Conservation (phyloP, 306 rosid genomes). For the Phaseolus lunatus region DNA sequence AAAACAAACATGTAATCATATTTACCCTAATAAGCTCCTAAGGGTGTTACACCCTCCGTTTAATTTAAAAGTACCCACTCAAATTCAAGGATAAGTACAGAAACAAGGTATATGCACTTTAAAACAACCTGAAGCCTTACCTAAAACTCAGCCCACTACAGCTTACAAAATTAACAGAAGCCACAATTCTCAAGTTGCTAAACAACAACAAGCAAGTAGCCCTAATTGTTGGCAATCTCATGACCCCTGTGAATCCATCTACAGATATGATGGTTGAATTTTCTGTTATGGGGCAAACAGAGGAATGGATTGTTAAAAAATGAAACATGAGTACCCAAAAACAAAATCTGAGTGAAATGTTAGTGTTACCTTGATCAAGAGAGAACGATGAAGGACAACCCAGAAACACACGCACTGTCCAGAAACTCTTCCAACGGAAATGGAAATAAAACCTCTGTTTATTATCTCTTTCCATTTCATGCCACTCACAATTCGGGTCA, state of each 20-base stretch:
- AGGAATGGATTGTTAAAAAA: background rate
- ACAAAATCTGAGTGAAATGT: background rate
- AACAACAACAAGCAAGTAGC: background rate
- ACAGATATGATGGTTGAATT: background rate
- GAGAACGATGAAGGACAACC: background rate
- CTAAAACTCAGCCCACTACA: background rate
- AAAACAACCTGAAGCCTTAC: background rate
- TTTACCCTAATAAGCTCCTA: background rate
- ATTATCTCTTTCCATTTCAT: background rate
- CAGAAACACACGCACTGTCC: slow-evolving; percentile 12
- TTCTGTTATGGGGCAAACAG: background rate
- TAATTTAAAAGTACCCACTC: background rate
- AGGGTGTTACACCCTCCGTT: background rate
- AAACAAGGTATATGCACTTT: background rate
- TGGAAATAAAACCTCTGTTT: background rate
- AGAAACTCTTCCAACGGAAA: background rate
- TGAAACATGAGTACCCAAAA: background rate
- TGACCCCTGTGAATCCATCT: background rate
- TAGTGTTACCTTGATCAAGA: background rate
- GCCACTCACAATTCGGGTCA: slow-evolving; percentile 12
- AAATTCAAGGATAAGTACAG: background rate
- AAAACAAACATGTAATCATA: background rate
- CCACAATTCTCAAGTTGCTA: background rate
- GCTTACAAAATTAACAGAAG: background rate
- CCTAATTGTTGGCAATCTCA: background rate